Base-by-base conservation (phyloP, 768 basidiomycete genomes). In the Porphyrellus cyaneotinctus region DNA sequence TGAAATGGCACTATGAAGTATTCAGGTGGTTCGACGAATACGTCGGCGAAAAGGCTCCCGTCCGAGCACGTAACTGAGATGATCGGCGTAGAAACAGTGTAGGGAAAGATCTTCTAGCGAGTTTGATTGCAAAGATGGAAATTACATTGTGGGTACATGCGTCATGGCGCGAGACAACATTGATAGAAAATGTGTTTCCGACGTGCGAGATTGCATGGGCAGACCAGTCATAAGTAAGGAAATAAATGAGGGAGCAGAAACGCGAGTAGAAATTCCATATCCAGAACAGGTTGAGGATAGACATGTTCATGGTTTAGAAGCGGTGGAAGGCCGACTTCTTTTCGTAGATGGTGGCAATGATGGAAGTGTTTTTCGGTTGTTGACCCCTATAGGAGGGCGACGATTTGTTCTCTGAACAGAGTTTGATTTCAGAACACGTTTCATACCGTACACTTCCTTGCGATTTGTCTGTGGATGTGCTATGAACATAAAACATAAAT, bases 1-100 rank as follows among this genome's bases (percentile, higher is more conserved):
- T 95, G 67, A 92, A 93, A 67, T 98, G 95, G 95, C 91, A 97
- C 71, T 76, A 88, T 58, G 95, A 99, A 67, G 87, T 98, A 13
- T 87, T 99, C 72, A 78, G 81, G 54, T 98, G 92, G 92, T 86
- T 97, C 56, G 82, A 87, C 51, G 70, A 82, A 62, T 89, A 78
- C 60, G 75, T 86, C 13, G 84, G 81, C 37, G 46, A 66, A 26
- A 57, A 51, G 6, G 51, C 49, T 13, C n/a, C 44, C 18, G 7
- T 18, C 37, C 45, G 17, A 28, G 33, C 49, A 14, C 60, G 45
- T 31, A 59, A 64, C 51, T 67, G 33, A 57, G 31, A 10, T 15
- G n/a, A n/a, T 23, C 14, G 22, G 6, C 2, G 22, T 35, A 36
- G 41, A 37, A 24, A 30, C 12, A 15, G 8, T 44, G 20, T 22